phyloP scores from a whole-genome alignment of 1,284 basidiomycete species.

The Apiotrichum siamense region DNA sequence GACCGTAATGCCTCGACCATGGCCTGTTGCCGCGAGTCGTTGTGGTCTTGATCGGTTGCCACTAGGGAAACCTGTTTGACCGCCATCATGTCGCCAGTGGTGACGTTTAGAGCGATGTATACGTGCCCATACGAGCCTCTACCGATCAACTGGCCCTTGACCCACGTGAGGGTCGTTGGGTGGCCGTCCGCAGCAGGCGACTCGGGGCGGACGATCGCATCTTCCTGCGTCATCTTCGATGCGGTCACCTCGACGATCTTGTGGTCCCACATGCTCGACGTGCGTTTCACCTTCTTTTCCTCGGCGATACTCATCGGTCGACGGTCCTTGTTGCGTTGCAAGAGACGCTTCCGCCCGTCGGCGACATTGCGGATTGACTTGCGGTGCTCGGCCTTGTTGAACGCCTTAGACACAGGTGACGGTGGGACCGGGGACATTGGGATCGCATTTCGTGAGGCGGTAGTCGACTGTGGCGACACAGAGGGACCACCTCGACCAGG shows the following conservation, averaged over 20 bases:
- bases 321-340: slow-evolving; percentile 11
- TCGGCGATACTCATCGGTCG: slow-evolving; percentile 46
- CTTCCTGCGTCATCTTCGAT: slow-evolving; percentile 50
- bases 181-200: slow-evolving; percentile 21
- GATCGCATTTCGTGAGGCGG: too few species aligned
- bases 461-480: too few species aligned
- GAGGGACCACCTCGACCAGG: neutral
- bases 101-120: slow-evolving; percentile 94
- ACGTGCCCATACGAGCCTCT: slow-evolving; percentile 95
- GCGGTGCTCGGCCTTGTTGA: slow-evolving; percentile 53
- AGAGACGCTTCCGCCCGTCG: slow-evolving; percentile 23
- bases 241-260: slow-evolving; percentile 88
- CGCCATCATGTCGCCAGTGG: slow-evolving; percentile 97
- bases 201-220: slow-evolving; percentile 45
- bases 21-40: slow-evolving; percentile 73
- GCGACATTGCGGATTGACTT: slow-evolving; percentile 85
- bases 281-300: slow-evolving; percentile 59
- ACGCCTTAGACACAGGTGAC: neutral
- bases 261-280: slow-evolving; percentile 94
- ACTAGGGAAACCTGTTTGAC: slow-evolving; percentile 99
- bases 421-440: slow-evolving; percentile 26
- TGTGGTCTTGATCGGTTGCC: slow-evolving; percentile 79
- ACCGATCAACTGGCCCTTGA: slow-evolving; percentile 93
- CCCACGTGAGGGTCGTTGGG: slow-evolving; percentile 85
- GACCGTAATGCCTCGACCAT: slow-evolving; percentile 87